Conservation (phyloP, 2,329 filamentous ascomycete species). For the Verruconis gallopava region DNA sequence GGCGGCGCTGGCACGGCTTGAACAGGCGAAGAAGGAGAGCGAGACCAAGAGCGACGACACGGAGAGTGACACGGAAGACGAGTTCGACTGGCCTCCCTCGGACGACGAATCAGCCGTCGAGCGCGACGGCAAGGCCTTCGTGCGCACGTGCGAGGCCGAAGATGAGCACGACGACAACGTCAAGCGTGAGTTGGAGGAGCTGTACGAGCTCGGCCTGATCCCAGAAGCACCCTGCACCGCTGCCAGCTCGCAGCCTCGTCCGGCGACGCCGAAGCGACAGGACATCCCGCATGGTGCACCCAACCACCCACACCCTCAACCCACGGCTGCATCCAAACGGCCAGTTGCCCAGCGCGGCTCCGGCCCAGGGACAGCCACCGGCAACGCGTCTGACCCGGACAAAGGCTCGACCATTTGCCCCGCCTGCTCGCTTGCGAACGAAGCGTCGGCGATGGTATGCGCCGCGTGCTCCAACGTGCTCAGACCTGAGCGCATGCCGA, state of each 20-base stretch:
- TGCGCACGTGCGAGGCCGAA: constrained; percentile 66
- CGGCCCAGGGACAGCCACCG: not conserved
- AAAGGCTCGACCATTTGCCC: constrained; percentile 30
- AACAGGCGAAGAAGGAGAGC: constrained; percentile 34
- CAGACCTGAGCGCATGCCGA: constrained; percentile 36
- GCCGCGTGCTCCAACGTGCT: constrained; percentile 59
- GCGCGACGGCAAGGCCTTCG: constrained; percentile 51
- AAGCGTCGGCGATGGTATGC: constrained; percentile 44
- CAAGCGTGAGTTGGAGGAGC: constrained; percentile 53
- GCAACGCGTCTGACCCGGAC: not conserved
- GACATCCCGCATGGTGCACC: constrained; percentile 6
- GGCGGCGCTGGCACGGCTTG: constrained; percentile 63
- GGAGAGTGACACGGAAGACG: constrained; percentile 18
- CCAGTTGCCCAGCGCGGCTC: not conserved
- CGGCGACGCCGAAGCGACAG: constrained; percentile 6
- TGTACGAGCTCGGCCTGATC: constrained; percentile 35
- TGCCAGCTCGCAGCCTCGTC: constrained; percentile 7
- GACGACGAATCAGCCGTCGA: constrained; percentile 42
- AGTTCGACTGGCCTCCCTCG: constrained; percentile 16
- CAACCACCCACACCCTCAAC: constrained; percentile 8
- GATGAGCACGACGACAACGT: constrained; percentile 40
- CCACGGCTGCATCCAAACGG: not conserved
- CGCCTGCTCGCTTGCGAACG: constrained; percentile 58
- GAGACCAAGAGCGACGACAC: constrained; percentile 20
- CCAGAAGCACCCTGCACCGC: constrained; percentile 1